phyloP scores from a whole-genome alignment of 2,329 filamentous ascomycete genomes.

The Microdochium paspali region DNA sequence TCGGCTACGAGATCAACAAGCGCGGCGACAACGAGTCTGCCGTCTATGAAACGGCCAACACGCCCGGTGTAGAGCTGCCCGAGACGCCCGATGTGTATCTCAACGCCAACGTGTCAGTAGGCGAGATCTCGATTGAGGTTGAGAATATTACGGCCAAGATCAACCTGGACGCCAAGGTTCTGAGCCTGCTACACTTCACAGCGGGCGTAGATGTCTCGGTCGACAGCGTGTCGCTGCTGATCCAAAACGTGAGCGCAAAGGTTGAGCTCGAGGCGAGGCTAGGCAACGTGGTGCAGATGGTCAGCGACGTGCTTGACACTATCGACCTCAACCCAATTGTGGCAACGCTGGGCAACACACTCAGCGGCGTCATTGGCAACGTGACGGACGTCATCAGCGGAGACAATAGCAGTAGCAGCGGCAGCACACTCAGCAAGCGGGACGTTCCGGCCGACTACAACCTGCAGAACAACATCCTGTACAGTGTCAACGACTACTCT shows the following conservation, averaged over 20 bases:
- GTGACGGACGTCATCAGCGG: constrained; percentile 18
- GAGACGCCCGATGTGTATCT: constrained; percentile 49
- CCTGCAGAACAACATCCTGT: constrained; percentile 47
- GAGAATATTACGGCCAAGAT: constrained; percentile 51
- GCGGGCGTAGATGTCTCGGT: constrained; percentile 51
- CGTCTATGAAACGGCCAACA: constrained; percentile 44
- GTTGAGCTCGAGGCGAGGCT: constrained; percentile 50
- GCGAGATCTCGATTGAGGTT: constrained; percentile 48
- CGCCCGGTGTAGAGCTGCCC: constrained; percentile 31
- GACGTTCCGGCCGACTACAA: constrained; percentile 28
- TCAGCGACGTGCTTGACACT: constrained; percentile 45
- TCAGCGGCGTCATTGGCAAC: constrained; percentile 37
- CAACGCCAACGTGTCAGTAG: constrained; percentile 47
- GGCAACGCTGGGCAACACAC: constrained; percentile 40
- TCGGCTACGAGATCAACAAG: constrained; percentile 43
- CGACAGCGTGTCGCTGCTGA: constrained; percentile 43
- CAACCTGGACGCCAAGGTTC: constrained; percentile 49
- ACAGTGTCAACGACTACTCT: constrained; percentile 50
- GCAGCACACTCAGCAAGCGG: constrained; percentile 7
- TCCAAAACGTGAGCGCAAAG: constrained; percentile 48
- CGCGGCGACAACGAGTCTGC: constrained; percentile 39
- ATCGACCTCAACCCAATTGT: constrained; percentile 53
- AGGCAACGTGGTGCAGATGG: constrained; percentile 50
- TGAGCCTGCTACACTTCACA: constrained; percentile 48
- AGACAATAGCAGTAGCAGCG: constrained; percentile 10